Evolutionary conservation across 2,329 filamentous ascomycete genomes (phyloP).

Genomic region (Penicillium sp.): DNA sequence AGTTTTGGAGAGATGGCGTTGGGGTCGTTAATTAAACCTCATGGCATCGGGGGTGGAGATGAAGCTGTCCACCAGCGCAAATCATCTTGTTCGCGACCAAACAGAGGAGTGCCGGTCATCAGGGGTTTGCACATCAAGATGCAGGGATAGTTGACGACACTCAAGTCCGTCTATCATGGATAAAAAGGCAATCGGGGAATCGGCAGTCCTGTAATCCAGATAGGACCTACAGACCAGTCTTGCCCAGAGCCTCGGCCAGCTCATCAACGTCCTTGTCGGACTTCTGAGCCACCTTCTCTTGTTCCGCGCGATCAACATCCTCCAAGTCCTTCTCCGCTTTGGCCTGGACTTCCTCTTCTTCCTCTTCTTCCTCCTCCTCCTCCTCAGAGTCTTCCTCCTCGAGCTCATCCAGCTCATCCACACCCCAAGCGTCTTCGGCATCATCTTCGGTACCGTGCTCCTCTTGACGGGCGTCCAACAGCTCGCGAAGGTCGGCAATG

Average conservation of each 20-base stretch:
- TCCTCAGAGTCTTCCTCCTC: constrained; percentile 73
- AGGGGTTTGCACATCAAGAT: background rate
- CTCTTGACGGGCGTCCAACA: constrained; percentile 79
- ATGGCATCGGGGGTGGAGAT: constrained; percentile 8
- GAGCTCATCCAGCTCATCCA: constrained; percentile 85
- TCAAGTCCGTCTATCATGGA: constrained; percentile 5
- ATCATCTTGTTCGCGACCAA: background rate
- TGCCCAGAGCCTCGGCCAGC: constrained; percentile 73
- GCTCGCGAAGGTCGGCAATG: constrained; percentile 67
- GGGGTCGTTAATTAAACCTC: constrained; percentile 27
- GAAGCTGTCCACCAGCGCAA: background rate
- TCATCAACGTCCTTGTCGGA: constrained; percentile 80
- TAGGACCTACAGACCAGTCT: constrained; percentile 56
- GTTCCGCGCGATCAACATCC: constrained; percentile 56
- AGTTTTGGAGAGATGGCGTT: constrained; percentile 22
- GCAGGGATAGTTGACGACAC: constrained; percentile 5
- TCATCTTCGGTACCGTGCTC: constrained; percentile 63
- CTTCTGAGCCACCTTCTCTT: constrained; percentile 70
- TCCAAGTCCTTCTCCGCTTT: constrained; percentile 72
- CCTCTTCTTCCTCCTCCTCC: constrained; percentile 69
- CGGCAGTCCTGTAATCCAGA: constrained; percentile 3
- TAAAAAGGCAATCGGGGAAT: constrained; percentile 10
- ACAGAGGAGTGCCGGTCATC: background rate
- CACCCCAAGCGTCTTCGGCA: constrained; percentile 78
- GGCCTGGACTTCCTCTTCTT: constrained; percentile 61